Conservation (phyloP, 768 basidiomycete species). For the Hydnum rufescens region DNA sequence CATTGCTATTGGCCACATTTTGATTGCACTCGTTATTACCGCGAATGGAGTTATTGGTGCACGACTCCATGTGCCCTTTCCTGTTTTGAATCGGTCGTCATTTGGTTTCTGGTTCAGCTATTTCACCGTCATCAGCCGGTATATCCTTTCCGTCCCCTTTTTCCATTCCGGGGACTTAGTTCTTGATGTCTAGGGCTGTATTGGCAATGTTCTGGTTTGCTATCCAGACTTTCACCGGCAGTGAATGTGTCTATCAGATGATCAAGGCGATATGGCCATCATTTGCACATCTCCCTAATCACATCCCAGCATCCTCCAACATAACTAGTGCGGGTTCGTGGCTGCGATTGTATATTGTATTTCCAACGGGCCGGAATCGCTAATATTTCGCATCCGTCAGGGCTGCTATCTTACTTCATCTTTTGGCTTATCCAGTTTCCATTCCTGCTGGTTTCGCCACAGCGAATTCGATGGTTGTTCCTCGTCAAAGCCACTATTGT, state of each 20-base stretch:
- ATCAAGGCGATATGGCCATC: conserved; percentile 72
- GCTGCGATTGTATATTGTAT: neutral
- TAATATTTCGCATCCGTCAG: conserved; percentile 17
- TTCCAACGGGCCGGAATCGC: neutral
- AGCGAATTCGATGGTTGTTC: conserved; percentile 60
- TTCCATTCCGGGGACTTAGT: neutral
- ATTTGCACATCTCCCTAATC: conserved; percentile 41
- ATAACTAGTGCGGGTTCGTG: conserved; percentile 36
- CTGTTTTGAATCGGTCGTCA: conserved; percentile 63
- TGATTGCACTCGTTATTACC: conserved; percentile 55
- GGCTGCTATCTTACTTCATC: conserved; percentile 55
- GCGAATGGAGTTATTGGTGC: conserved; percentile 65
- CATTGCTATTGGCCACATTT: conserved; percentile 50
- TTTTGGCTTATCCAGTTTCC: conserved; percentile 66
- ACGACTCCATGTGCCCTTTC: conserved; percentile 41
- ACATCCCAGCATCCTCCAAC: conserved; percentile 31
- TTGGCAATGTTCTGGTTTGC: conserved; percentile 69
- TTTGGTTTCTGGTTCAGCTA: conserved; percentile 85
- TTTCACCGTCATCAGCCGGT: conserved; percentile 59
- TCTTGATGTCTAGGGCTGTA: conserved; percentile 20
- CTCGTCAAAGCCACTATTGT: conserved; percentile 43
- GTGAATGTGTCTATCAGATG: conserved; percentile 42
- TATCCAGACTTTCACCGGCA: conserved; percentile 24
- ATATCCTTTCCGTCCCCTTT: neutral
- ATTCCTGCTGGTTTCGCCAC: conserved; percentile 56